A percentile compares a stretch with the other conserved stretches of the same genome.
phyloP scores from a whole-genome alignment of 202 grass and related monocot species.

The Zizania palustris region DNA sequence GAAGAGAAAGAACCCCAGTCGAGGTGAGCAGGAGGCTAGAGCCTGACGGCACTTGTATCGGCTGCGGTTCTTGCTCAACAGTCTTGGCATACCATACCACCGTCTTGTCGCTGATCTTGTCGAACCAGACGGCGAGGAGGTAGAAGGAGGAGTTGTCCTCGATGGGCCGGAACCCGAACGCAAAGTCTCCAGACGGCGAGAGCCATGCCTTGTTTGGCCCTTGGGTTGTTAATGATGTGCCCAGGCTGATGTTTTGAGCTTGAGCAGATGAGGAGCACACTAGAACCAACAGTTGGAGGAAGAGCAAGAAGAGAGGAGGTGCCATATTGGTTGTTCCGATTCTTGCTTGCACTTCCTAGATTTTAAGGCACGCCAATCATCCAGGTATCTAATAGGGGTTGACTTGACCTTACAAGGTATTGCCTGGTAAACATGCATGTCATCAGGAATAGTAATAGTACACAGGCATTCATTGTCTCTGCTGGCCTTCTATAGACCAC shows the following conservation, averaged over 20 bases:
- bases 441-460: not conserved
- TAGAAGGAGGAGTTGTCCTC: conserved; percentile 36
- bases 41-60: not conserved
- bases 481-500: not conserved
- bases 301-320: not conserved
- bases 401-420: not conserved
- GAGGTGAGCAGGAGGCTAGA: conserved; percentile 38
- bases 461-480: not conserved
- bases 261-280: not conserved
- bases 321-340: conserved; percentile 11
- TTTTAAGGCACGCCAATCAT: not conserved
- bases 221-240: conserved; percentile 21
- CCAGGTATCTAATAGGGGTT: too few species aligned
- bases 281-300: not conserved
- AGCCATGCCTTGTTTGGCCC: conserved; percentile 20
- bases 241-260: conserved; percentile 37
- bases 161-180: conserved; percentile 51
- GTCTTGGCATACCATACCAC: conserved; percentile 53
- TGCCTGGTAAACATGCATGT: not conserved
- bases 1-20: conserved; percentile 19
- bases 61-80: not conserved
- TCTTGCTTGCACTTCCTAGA: not conserved
- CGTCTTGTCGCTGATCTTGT: conserved; percentile 37
- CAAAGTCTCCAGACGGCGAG: conserved; percentile 46
- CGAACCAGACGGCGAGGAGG: conserved; percentile 51